phyloP scores from a whole-genome alignment of 768 basidiomycete species.

The Lentinula sp. region DNA sequence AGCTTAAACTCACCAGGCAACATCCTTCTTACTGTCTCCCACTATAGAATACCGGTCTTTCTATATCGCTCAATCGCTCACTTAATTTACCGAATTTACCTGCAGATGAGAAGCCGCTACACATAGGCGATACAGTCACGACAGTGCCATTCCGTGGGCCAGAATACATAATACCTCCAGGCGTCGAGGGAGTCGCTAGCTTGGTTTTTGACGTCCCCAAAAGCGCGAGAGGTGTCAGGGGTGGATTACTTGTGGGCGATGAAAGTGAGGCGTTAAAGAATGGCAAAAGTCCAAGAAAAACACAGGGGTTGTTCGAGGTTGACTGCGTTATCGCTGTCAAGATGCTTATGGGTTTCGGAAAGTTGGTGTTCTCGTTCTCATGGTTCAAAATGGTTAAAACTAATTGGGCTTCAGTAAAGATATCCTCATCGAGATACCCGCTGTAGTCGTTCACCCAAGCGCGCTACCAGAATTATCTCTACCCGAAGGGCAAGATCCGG shows the following conservation, averaged over 20 bases:
- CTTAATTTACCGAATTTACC: conserved; percentile 47
- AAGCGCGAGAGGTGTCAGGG: conserved; percentile 56
- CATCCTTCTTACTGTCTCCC: not conserved
- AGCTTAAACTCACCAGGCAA: not conserved
- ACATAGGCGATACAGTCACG: conserved; percentile 62
- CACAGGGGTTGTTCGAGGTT: conserved; percentile 64
- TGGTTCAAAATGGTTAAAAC: conserved; percentile 2
- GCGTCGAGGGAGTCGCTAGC: conserved; percentile 71
- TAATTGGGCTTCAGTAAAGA: conserved; percentile 51
- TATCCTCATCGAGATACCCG: conserved; percentile 56
- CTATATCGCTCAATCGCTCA: conserved; percentile 52
- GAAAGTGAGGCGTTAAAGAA: conserved; percentile 24
- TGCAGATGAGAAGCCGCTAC: conserved; percentile 39
- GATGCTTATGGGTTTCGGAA: conserved; percentile 66
- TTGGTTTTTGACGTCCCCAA: conserved; percentile 78
- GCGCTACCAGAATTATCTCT: conserved; percentile 40
- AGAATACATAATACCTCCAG: conserved; percentile 71
- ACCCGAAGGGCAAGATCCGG: conserved; percentile 13
- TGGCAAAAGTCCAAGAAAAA: conserved; percentile 17
- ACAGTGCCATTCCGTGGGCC: conserved; percentile 67
- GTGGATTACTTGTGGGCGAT: conserved; percentile 54
- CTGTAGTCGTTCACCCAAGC: conserved; percentile 59
- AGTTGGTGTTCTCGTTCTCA: conserved; percentile 32
- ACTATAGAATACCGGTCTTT: conserved; percentile 60
- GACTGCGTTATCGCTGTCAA: conserved; percentile 55